phyloP scores from a whole-genome alignment of 345 rosid species.

The Chamaenerion angustifolium region DNA sequence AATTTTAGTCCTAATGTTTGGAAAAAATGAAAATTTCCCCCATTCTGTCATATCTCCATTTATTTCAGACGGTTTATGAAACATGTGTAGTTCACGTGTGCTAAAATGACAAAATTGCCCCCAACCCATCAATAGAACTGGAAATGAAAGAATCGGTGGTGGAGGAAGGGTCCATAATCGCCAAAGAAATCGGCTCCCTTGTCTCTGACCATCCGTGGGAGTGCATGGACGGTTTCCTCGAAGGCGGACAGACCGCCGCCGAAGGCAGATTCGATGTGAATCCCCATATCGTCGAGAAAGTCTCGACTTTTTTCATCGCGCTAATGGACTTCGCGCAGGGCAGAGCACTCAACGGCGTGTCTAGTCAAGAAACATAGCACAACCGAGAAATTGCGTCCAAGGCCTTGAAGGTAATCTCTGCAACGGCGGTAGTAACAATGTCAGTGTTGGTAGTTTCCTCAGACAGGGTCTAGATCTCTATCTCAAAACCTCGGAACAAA shows the following conservation, averaged over 20 bases:
- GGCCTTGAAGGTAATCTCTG: constrained; percentile 18
- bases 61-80: too few relatives aligned
- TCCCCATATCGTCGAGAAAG: constrained; percentile 32
- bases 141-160: too few relatives aligned
- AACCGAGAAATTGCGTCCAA: constrained; percentile 17
- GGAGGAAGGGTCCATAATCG: too few relatives aligned
- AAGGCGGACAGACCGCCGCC: constrained; percentile 33
- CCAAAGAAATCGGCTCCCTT: constrained; percentile 45
- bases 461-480: constrained; percentile 13
- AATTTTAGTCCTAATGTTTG: too few relatives aligned
- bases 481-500: not conserved
- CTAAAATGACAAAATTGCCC: too few relatives aligned
- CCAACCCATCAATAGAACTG: too few relatives aligned
- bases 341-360: constrained; percentile 8
- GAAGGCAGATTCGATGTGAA: constrained; percentile 67
- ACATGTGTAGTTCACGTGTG: too few relatives aligned
- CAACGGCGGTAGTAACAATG: constrained; percentile 15
- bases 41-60: too few relatives aligned
- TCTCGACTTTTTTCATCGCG: constrained; percentile 49
- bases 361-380: constrained; percentile 12
- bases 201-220: constrained; percentile 87
- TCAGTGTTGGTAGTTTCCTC: constrained; percentile 43
- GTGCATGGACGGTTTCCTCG: constrained; percentile 69
- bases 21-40: too few relatives aligned
- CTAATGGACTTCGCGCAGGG: constrained; percentile 77